Conservation (phyloP, 2,329 filamentous ascomycete species). For the Xylariales sp. region DNA sequence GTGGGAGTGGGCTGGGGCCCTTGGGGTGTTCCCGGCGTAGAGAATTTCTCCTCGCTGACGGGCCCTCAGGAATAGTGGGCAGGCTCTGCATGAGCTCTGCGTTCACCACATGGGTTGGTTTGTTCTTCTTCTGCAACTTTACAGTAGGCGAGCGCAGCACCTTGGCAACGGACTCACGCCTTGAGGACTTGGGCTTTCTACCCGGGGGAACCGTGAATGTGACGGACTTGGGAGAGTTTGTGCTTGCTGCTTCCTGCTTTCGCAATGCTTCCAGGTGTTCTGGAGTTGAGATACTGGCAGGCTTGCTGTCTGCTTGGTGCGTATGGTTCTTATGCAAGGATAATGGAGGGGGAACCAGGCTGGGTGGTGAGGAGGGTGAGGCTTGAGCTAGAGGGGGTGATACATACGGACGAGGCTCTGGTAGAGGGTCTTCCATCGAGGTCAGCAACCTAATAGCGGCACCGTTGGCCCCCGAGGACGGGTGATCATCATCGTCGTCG, state of each 20-base stretch:
- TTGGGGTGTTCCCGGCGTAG: slow-evolving; percentile 24
- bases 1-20: slow-evolving; percentile 10
- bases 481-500: slow-evolving; percentile 48
- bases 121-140: slow-evolving; percentile 44
- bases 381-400: slow-evolving; percentile 16
- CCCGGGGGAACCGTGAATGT: slow-evolving; percentile 6
- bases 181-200: slow-evolving; percentile 11
- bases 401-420: slow-evolving; percentile 53
- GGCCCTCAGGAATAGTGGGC: slow-evolving; percentile 48
- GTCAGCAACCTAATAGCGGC: slow-evolving; percentile 58
- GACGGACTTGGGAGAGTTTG: slow-evolving; percentile 17
- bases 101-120: slow-evolving; percentile 21
- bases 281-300: slow-evolving; percentile 25
- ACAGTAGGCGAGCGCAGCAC: slow-evolving; percentile 31
- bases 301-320: slow-evolving; percentile 12
- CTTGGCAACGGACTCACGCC: slow-evolving; percentile 16
- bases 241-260: slow-evolving; percentile 31
- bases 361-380: slow-evolving; percentile 15
- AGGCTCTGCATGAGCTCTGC: slow-evolving; percentile 34
- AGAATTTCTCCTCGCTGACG: slow-evolving; percentile 36
- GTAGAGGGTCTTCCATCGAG: slow-evolving; percentile 52
- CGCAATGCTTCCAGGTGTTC: slow-evolving; percentile 30
- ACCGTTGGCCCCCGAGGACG: slow-evolving; percentile 37
- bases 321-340: slow-evolving; percentile 15
- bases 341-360: slow-evolving; percentile 19